These are phyloP conservation scores for Colletotrichum sidae DNA, from an alignment of 2,329 filamentous ascomycete genomes.

Conservation along the genomic window DNA sequence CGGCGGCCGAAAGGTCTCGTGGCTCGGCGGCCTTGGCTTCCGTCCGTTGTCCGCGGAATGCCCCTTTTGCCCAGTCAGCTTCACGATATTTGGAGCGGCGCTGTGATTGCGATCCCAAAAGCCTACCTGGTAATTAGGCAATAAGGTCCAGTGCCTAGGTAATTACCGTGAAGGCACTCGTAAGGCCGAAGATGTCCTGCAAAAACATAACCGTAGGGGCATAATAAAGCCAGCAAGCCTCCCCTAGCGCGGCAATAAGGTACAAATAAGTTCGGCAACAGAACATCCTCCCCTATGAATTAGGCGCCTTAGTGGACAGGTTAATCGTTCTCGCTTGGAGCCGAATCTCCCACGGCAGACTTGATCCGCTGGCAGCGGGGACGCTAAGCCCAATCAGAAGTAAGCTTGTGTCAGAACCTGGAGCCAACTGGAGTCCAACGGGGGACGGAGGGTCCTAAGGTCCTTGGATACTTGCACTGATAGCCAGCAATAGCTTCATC, in stretches of 20 bases:
- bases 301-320: background rate
- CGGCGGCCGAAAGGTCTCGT: background rate
- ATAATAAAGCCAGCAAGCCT: constrained; percentile 11
- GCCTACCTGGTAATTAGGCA: too few relatives aligned
- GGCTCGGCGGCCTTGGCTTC: constrained; percentile 1
- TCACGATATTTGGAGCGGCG: background rate
- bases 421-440: constrained; percentile 14
- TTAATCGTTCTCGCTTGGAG: constrained; percentile 14
- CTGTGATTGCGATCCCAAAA: too few relatives aligned
- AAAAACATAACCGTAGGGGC: background rate
- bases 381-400: constrained; percentile 35
- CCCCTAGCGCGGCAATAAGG: background rate
- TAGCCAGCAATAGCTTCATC: too few relatives aligned
- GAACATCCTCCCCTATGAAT: background rate
- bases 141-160: too few relatives aligned
- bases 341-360: constrained; percentile 23
- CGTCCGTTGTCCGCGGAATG: constrained; percentile 26
- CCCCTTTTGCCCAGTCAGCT: background rate
- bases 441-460: too few relatives aligned
- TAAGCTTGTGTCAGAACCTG: constrained; percentile 35
- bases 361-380: constrained; percentile 12
- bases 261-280: too few relatives aligned
- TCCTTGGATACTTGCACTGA: background rate
- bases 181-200: background rate
- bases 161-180: too few relatives aligned